Percentiles rank a stretch among this genome's conserved stretches.
phyloP scores from a whole-genome alignment of 495 filamentous ascomycete genomes.

The Aspergillus sparsus region DNA sequence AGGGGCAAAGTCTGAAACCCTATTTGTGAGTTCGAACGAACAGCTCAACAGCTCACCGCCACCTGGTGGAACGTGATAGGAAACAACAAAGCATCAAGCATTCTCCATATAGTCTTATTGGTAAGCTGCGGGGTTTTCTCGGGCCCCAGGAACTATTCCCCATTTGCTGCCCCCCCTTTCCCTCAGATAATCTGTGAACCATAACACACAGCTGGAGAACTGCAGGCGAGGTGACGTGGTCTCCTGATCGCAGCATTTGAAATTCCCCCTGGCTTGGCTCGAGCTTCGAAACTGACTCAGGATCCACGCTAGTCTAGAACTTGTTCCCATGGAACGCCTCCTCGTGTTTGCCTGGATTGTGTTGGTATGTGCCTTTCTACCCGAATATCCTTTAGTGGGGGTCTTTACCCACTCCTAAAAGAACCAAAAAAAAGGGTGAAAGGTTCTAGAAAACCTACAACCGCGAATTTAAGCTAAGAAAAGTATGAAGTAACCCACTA shows the following conservation, averaged over 20 bases:
- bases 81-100: conserved; percentile 4
- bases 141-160: background rate
- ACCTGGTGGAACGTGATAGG: conserved; percentile 1
- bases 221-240: conserved; percentile 2
- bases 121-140: background rate
- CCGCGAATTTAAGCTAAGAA: too few relatives aligned
- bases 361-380: too few relatives aligned
- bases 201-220: background rate
- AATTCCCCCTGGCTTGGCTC: background rate
- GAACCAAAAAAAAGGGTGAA: too few relatives aligned
- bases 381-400: too few relatives aligned
- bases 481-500: too few relatives aligned
- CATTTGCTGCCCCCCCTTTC: background rate
- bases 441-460: too few relatives aligned
- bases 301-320: background rate
- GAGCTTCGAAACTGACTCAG: background rate
- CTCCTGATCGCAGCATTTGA: background rate
- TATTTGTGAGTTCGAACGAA: background rate
- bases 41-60: conserved; percentile 2
- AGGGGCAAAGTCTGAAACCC: background rate
- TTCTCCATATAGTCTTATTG: background rate
- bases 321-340: too few relatives aligned
- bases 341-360: too few relatives aligned
- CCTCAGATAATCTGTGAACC: background rate
- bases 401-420: too few relatives aligned